A percentile compares a stretch with the other conserved stretches of the same genome.
phyloP scores from a whole-genome alignment of 352 stramenopile species.

The Pythium coloratum region DNA sequence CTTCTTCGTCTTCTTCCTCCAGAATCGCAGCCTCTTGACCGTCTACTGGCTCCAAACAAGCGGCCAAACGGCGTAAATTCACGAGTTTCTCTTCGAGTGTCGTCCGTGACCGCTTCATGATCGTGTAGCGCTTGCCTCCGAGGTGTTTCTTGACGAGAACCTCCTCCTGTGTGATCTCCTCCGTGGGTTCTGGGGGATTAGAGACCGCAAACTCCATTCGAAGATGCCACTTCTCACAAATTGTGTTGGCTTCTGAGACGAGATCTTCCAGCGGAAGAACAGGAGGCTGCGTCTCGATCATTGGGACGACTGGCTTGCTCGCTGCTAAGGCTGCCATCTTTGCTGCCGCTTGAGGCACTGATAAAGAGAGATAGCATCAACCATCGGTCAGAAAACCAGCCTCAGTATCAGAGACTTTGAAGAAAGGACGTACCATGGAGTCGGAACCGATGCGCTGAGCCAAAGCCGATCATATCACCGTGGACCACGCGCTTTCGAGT shows the following conservation, averaged over 20 bases:
- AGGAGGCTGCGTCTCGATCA: not conserved
- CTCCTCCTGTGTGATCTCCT: not conserved
- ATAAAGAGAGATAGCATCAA: not conserved
- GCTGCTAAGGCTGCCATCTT: not conserved
- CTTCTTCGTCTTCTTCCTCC: slow-evolving; percentile 12
- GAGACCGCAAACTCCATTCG: slow-evolving; percentile 34
- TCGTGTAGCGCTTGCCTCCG: slow-evolving; percentile 38
- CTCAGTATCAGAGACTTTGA: not conserved
- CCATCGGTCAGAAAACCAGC: not conserved
- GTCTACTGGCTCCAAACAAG: slow-evolving; percentile 33
- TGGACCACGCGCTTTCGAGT: slow-evolving; percentile 14
- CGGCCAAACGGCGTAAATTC: slow-evolving; percentile 47
- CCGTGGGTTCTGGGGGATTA: not conserved
- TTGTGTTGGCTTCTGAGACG: slow-evolving; percentile 57
- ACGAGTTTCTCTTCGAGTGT: slow-evolving; percentile 49
- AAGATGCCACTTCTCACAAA: slow-evolving; percentile 56
- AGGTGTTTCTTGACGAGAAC: slow-evolving; percentile 57
- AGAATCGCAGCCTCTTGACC: not conserved
- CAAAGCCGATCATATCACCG: slow-evolving; percentile 26
- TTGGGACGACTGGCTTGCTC: not conserved
- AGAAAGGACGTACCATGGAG: slow-evolving; percentile 26
- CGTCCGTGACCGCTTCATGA: slow-evolving; percentile 42
- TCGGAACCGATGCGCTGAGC: slow-evolving; percentile 6
- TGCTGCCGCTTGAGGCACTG: slow-evolving; percentile 21
- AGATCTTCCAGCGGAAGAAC: slow-evolving; percentile 19